A percentile compares a stretch with the other conserved stretches of the same genome.
Conservation (phyloP, 371 early-diverging fungal genomes). For the Lichtheimia ornata region DNA sequence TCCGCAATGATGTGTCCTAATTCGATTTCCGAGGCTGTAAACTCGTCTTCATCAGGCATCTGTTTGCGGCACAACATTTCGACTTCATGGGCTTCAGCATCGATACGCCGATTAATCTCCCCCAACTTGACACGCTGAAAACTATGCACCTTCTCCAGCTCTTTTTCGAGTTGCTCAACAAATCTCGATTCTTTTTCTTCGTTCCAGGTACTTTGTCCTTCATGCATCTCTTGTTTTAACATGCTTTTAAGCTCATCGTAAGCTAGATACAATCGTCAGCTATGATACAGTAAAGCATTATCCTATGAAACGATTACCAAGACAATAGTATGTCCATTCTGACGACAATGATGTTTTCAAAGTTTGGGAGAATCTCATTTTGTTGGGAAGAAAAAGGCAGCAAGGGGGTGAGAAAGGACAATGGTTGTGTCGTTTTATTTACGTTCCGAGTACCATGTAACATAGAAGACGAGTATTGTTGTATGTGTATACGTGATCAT, state of each 20-base stretch:
- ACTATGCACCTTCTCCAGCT: slow-evolving; percentile 89
- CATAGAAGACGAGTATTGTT: no score
- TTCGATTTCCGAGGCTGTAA: slow-evolving; percentile 74
- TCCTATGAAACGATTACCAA: slow-evolving; percentile 27
- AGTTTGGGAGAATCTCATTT: slow-evolving; percentile 92
- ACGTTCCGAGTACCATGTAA: no score
- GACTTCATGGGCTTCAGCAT: slow-evolving; percentile 68
- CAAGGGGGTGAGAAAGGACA: slow-evolving; percentile 6
- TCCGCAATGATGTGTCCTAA: slow-evolving; percentile 85
- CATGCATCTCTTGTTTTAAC: slow-evolving; percentile 60
- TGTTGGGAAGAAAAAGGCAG: slow-evolving; percentile 6
- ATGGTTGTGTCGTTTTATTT: no score
- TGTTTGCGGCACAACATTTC: slow-evolving; percentile 62
- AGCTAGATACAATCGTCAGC: slow-evolving; percentile 19
- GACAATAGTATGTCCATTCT: slow-evolving; percentile 74
- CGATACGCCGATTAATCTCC: slow-evolving; percentile 82
- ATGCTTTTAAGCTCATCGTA: slow-evolving; percentile 84
- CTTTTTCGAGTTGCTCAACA: slow-evolving; percentile 84
- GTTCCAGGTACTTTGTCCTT: slow-evolving; percentile 42
- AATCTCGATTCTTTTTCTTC: slow-evolving; percentile 85
- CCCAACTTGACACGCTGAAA: slow-evolving; percentile 90
- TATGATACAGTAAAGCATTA: not conserved
- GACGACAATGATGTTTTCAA: slow-evolving; percentile 72
- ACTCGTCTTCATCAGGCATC: slow-evolving; percentile 62
- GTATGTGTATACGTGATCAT: no score